Conservation (phyloP, 495 filamentous ascomycete species). For the Aspergillus diversus region DNA sequence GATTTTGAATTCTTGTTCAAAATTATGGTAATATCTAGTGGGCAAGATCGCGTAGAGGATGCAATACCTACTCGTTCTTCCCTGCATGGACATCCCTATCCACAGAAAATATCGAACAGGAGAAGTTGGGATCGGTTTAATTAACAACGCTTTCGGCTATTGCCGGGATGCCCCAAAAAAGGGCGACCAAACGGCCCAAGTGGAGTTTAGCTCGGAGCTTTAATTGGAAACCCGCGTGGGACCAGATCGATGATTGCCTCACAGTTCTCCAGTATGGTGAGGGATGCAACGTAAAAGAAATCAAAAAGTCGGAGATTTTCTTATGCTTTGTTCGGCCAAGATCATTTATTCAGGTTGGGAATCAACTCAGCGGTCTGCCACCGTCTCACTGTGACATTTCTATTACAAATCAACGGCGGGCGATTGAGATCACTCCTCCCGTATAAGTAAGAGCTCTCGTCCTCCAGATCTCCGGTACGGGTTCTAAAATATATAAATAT, state of each 20-base stretch:
- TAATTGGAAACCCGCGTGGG: conserved; percentile 18
- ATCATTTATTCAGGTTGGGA: conserved; percentile 11
- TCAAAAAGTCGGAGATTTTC: conserved; percentile 4
- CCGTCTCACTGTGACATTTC: conserved; percentile 2
- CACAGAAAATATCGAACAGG: too few species aligned
- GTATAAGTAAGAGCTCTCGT: conserved; percentile 13
- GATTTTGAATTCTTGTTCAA: background rate
- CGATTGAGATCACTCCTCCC: background rate
- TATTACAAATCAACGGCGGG: conserved; percentile 22
- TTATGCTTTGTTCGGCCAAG: conserved; percentile 1
- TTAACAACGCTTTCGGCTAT: conserved; percentile 10
- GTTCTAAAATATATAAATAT: background rate
- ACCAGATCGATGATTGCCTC: conserved; percentile 8
- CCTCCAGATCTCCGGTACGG: background rate
- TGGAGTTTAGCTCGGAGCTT: conserved; percentile 13
- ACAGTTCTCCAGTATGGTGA: conserved; percentile 15
- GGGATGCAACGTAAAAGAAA: conserved; percentile 24
- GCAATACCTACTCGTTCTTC: too few species aligned
- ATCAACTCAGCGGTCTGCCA: conserved; percentile 4
- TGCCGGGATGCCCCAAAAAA: conserved; percentile 3
- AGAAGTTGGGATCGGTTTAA: too few species aligned
- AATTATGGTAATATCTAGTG: too few species aligned
- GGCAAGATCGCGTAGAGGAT: too few species aligned
- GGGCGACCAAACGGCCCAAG: too few species aligned
- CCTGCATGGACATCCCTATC: too few species aligned